Evolutionary conservation across 768 basidiomycete species (phyloP).

Genomic region (Leccinellum rugosiceps): DNA sequence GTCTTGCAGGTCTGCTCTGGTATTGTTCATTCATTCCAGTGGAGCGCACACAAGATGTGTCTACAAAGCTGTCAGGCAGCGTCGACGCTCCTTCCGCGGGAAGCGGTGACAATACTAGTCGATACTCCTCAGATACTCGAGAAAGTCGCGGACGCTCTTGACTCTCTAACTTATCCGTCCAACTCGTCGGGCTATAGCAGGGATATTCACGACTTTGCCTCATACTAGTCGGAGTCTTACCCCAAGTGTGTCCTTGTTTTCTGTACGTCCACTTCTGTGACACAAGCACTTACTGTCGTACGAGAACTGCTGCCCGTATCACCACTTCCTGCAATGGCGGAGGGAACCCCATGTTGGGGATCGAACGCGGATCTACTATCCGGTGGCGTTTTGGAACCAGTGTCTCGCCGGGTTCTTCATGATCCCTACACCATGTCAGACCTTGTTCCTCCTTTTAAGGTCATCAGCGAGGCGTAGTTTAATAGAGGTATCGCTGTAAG

Average conservation of each 20-base stretch:
- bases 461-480: neutral
- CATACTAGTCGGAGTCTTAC: slow-evolving; percentile 6
- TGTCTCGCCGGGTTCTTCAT: slow-evolving; percentile 11
- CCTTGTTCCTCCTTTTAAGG: neutral
- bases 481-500: neutral
- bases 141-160: slow-evolving; percentile 3
- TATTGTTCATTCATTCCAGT: neutral
- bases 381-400: slow-evolving; percentile 13
- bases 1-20: neutral
- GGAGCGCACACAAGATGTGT: neutral
- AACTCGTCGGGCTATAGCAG: slow-evolving; percentile 3
- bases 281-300: neutral
- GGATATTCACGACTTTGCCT: slow-evolving; percentile 6
- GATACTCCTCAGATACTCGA: neutral
- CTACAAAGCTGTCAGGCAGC: neutral
- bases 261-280: slow-evolving; percentile 2
- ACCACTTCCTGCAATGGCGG: slow-evolving; percentile 11
- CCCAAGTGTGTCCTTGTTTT: neutral
- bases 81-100: slow-evolving; percentile 1
- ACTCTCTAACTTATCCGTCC: neutral
- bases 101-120: slow-evolving; percentile 1
- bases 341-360: slow-evolving; percentile 2
- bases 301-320: slow-evolving; percentile 7
- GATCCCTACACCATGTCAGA: slow-evolving; percentile 4
- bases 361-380: slow-evolving; percentile 4